These are phyloP conservation scores for Metarhizium humberi DNA, from an alignment of 2,329 filamentous ascomycete species.

Conservation along the genomic window DNA sequence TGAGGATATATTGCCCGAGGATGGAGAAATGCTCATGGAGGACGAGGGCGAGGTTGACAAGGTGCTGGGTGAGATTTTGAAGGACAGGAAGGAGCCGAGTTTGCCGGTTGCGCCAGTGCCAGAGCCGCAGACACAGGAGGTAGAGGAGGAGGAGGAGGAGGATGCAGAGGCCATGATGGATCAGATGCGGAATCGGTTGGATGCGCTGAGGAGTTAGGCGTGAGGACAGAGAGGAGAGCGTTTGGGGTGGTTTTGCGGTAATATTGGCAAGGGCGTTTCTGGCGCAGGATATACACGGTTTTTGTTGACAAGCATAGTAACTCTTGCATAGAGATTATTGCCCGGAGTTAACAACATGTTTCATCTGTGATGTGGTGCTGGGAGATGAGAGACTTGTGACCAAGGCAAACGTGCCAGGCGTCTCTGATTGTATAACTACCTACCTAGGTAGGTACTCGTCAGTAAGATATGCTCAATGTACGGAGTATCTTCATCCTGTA, in stretches of 20 bases:
- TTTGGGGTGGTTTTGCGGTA: neutral
- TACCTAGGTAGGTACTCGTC: too few species aligned
- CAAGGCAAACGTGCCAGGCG: too few species aligned
- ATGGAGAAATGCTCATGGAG: conserved; percentile 61
- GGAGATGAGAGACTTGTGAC: too few species aligned
- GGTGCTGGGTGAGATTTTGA: conserved; percentile 82
- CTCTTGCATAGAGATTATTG: neutral
- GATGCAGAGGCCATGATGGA: conserved; percentile 85
- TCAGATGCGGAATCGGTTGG: conserved; percentile 85
- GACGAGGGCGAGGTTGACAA: conserved; percentile 84
- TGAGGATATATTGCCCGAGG: conserved; percentile 72
- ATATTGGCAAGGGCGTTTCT: neutral
- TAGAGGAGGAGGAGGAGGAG: conserved; percentile 61
- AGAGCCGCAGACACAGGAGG: conserved; percentile 38
- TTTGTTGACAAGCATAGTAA: neutral
- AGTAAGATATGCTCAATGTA: too few species aligned
- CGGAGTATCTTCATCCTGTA: too few species aligned
- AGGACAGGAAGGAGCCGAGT: conserved; percentile 61
- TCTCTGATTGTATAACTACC: too few species aligned
- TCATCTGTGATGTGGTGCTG: neutral
- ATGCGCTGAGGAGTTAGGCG: conserved; percentile 74
- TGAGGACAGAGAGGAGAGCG: neutral
- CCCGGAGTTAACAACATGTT: neutral
- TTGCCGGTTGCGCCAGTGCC: conserved; percentile 46
- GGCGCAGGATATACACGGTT: neutral